Conservation (phyloP, 2,329 filamentous ascomycete genomes). For the Pseudocercospora cruenta region DNA sequence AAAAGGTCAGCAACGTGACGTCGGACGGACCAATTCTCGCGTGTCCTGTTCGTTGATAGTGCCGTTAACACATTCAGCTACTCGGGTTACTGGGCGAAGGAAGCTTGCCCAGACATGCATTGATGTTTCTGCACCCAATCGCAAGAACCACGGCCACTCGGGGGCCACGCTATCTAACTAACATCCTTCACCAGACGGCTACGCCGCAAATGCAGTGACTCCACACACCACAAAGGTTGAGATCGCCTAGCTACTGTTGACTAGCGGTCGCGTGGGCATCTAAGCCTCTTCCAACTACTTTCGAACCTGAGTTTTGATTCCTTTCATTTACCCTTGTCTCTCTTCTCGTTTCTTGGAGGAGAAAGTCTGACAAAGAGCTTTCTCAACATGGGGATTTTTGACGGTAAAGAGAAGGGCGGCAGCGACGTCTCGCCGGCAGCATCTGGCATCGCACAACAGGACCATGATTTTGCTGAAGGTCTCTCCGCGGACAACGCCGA, state of each 20-base stretch:
- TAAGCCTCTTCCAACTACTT: neutral
- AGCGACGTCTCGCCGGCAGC: slow-evolving; percentile 14
- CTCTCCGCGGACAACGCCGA: slow-evolving; percentile 33
- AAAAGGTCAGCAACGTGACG: neutral
- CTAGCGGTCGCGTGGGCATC: slow-evolving; percentile 1
- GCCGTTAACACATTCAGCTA: neutral
- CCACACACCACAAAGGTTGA: neutral
- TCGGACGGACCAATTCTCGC: neutral
- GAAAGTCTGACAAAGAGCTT: neutral
- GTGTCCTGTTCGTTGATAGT: no score
- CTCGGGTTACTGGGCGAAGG: neutral
- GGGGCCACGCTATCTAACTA: neutral
- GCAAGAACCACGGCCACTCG: neutral
- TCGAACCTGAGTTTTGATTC: neutral
- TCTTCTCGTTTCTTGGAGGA: neutral
- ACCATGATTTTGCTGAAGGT: slow-evolving; percentile 21
- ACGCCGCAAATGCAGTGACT: neutral
- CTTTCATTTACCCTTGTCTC: neutral
- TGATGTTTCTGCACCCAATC: neutral
- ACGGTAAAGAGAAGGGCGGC: slow-evolving; percentile 21
- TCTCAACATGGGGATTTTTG: slow-evolving; percentile 22
- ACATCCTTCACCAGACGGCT: neutral
- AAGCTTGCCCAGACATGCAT: neutral
- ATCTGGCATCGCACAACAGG: slow-evolving; percentile 5
- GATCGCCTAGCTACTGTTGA: slow-evolving; percentile 1